Conservation (phyloP, 768 basidiomycete genomes). For the Dioszegia crocea region DNA sequence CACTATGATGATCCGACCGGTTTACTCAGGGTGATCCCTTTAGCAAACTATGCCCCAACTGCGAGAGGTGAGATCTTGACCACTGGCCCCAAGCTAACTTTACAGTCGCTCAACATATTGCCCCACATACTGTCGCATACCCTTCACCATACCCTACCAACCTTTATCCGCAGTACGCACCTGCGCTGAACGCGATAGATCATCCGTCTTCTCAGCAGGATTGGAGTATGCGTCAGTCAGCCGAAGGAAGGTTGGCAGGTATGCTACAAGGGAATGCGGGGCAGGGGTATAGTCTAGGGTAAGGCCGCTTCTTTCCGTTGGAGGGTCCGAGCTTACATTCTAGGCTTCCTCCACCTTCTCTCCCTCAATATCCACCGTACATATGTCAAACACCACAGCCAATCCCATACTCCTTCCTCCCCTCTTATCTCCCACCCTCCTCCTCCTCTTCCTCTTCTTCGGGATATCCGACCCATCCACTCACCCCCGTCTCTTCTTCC, state of each 20-base stretch:
- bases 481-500: constrained; percentile 7
- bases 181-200: constrained; percentile 27
- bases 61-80: constrained; percentile 34
- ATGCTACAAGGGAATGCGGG: constrained; percentile 9
- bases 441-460: constrained; percentile 6
- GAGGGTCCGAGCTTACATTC: not conserved
- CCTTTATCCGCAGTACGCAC: constrained; percentile 34
- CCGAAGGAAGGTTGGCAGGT: constrained; percentile 21
- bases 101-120: constrained; percentile 32
- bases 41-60: constrained; percentile 40
- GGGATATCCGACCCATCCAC: constrained; percentile 10
- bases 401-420: constrained; percentile 18
- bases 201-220: constrained; percentile 29
- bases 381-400: not conserved
- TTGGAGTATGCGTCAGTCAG: constrained; percentile 23
- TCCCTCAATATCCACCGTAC: not conserved
- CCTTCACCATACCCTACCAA: constrained; percentile 20
- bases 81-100: not conserved
- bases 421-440: constrained; percentile 12
- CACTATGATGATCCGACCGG: constrained; percentile 10
- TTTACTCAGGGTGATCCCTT: constrained; percentile 38
- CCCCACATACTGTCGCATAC: constrained; percentile 34
- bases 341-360: not conserved
- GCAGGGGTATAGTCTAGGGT: constrained; percentile 9
- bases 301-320: not conserved